Percentiles rank a stretch among this genome's conserved stretches.
phyloP scores from a whole-genome alignment of 1,284 basidiomycete species.

The Sanghuangporus weigelae region DNA sequence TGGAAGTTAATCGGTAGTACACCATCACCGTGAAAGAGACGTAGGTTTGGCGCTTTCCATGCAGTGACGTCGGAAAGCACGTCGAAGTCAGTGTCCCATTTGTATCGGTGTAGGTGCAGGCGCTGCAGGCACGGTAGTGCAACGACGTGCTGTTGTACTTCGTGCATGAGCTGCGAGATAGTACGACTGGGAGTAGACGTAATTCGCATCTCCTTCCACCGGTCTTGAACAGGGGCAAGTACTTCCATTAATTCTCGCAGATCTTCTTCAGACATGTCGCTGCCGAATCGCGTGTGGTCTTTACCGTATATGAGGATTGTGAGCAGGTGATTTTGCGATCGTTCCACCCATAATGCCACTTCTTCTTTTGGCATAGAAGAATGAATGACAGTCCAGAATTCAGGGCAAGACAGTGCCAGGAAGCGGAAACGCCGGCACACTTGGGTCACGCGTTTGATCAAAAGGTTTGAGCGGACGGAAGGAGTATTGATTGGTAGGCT shows the following conservation, averaged over 20 bases:
- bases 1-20: slow-evolving; percentile 10
- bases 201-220: slow-evolving; percentile 10
- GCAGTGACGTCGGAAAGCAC: background rate
- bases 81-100: slow-evolving; percentile 13
- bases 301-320: slow-evolving; percentile 9
- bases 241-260: slow-evolving; percentile 7
- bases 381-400: slow-evolving; percentile 8
- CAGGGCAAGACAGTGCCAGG: slow-evolving; percentile 2
- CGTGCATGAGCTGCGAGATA: slow-evolving; percentile 9
- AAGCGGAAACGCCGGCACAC: slow-evolving; percentile 7
- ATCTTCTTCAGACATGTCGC: slow-evolving; percentile 9
- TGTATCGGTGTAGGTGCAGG: slow-evolving; percentile 6
- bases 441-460: slow-evolving; percentile 7
- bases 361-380: slow-evolving; percentile 3
- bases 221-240: slow-evolving; percentile 1
- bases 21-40: slow-evolving; percentile 10
- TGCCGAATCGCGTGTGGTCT: slow-evolving; percentile 10
- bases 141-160: slow-evolving; percentile 8
- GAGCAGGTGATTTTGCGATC: background rate
- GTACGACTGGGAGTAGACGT: slow-evolving; percentile 10
- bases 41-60: slow-evolving; percentile 7
- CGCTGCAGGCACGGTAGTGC: background rate
- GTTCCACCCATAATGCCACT: slow-evolving; percentile 5
- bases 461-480: slow-evolving; percentile 8
- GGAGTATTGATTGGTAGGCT: slow-evolving; percentile 1